phyloP scores from a whole-genome alignment of 371 early-diverging fungal species.

The Phascolomyces articulosus region DNA sequence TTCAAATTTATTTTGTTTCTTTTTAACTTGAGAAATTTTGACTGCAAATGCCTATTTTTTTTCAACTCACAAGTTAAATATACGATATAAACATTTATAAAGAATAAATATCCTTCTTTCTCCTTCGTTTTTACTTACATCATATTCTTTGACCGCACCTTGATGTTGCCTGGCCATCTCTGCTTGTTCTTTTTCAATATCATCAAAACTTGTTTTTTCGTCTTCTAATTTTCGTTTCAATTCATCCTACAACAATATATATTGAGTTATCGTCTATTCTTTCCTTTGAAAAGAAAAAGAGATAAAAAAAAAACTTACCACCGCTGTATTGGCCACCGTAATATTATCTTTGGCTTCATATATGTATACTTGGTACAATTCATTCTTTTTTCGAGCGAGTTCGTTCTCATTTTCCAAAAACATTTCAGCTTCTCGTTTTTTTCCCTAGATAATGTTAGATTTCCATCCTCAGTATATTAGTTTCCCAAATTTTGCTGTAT shows the following conservation, averaged over 20 bases:
- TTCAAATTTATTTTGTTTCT: constrained; percentile 75
- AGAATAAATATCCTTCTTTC: no score
- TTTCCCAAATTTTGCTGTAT: no score
- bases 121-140: no score
- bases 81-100: no score
- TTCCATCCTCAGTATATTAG: no score
- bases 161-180: constrained; percentile 61
- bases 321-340: constrained; percentile 44
- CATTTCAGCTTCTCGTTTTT: constrained; percentile 83
- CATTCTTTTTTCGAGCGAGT: constrained; percentile 71
- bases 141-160: constrained; percentile 61
- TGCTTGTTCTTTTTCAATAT: constrained; percentile 57
- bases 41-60: constrained; percentile 53
- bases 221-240: constrained; percentile 55
- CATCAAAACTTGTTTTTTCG: constrained; percentile 6
- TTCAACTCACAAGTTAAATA: no score
- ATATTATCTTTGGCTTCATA: constrained; percentile 51
- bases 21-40: constrained; percentile 55
- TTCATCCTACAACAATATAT: constrained; percentile 35
- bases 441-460: constrained; percentile 42
- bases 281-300: neutral
- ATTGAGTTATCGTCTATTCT: neutral
- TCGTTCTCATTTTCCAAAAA: constrained; percentile 85
- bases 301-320: constrained; percentile 33
- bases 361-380: constrained; percentile 74